These are phyloP conservation scores for Cercospora beticola DNA, from an alignment of 2,329 filamentous ascomycete species.

Conservation along the genomic window DNA sequence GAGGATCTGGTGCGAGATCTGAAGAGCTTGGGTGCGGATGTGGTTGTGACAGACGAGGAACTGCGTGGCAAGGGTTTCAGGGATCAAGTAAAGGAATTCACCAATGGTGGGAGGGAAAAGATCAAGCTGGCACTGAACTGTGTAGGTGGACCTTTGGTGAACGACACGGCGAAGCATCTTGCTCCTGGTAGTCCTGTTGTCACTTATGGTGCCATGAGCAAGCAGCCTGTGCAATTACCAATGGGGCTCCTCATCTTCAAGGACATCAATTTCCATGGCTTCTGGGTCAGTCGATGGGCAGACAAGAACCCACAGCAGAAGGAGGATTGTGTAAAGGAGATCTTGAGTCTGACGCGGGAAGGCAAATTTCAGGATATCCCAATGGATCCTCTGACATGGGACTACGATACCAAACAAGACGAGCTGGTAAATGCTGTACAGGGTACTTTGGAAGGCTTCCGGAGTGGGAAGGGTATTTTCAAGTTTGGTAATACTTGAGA, in stretches of 20 bases:
- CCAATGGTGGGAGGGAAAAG: conserved; percentile 67
- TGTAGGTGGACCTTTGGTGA: conserved; percentile 83
- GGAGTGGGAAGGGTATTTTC: conserved; percentile 86
- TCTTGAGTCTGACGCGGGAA: conserved; percentile 70
- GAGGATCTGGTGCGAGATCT: conserved; percentile 63
- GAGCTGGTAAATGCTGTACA: conserved; percentile 72
- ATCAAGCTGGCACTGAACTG: conserved; percentile 85
- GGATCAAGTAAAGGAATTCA: conserved; percentile 62
- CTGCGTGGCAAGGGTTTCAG: conserved; percentile 63
- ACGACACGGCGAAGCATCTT: conserved; percentile 73
- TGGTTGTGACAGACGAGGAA: conserved; percentile 63
- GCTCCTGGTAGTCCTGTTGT: conserved; percentile 69
- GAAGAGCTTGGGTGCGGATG: conserved; percentile 59
- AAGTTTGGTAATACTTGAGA: conserved; percentile 62
- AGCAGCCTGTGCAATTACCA: conserved; percentile 77
- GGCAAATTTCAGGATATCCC: conserved; percentile 83
- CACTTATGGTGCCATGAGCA: conserved; percentile 94
- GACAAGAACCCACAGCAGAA: conserved; percentile 72
- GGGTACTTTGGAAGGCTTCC: conserved; percentile 78
- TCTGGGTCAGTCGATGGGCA: conserved; percentile 93
- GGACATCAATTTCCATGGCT: conserved; percentile 82
- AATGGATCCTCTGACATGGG: conserved; percentile 79
- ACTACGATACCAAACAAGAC: conserved; percentile 72
- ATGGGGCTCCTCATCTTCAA: conserved; percentile 91
- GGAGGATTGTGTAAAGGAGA: conserved; percentile 77